Evolutionary conservation across 805 yeast genomes (phyloP).

Genomic region (Ogataea minuta): DNA sequence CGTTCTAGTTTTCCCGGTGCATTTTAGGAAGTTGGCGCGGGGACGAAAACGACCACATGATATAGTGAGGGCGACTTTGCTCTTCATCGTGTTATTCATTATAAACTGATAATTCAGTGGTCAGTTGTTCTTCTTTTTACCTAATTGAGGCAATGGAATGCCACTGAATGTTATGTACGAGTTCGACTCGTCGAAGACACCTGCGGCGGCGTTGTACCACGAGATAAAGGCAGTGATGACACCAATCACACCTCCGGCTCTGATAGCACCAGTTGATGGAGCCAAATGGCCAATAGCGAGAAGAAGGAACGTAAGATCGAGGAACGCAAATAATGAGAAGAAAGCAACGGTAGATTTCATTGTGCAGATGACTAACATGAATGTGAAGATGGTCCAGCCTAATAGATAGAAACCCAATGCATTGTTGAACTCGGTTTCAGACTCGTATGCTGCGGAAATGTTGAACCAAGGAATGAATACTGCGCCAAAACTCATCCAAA

Average conservation of each 20-base stretch:
- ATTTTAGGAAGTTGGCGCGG: slow-evolving; percentile 11
- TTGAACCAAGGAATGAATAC: slow-evolving; percentile 58
- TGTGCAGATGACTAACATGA: slow-evolving; percentile 54
- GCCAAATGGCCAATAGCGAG: slow-evolving; percentile 52
- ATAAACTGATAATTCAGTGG: neutral
- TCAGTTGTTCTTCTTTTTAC: slow-evolving; percentile 18
- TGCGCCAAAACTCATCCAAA: slow-evolving; percentile 76
- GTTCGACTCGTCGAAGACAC: slow-evolving; percentile 63
- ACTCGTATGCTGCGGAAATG: slow-evolving; percentile 47
- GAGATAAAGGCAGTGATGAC: slow-evolving; percentile 59
- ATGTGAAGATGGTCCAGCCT: slow-evolving; percentile 67
- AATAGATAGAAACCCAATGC: slow-evolving; percentile 57
- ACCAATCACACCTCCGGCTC: slow-evolving; percentile 67
- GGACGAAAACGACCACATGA: slow-evolving; percentile 1
- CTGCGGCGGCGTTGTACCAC: slow-evolving; percentile 72
- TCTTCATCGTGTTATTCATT: neutral
- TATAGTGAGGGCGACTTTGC: no score
- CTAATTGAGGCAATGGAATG: slow-evolving; percentile 31
- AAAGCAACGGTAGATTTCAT: slow-evolving; percentile 55
- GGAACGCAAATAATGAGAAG: slow-evolving; percentile 50
- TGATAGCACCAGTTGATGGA: slow-evolving; percentile 36
- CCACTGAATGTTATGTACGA: slow-evolving; percentile 47
- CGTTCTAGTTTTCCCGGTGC: neutral
- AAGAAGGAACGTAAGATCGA: slow-evolving; percentile 53
- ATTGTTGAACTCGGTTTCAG: slow-evolving; percentile 43